Evolutionary conservation across 108 stramenopile species (phyloP).

Genomic region (Poteriospumella lacustris): DNA sequence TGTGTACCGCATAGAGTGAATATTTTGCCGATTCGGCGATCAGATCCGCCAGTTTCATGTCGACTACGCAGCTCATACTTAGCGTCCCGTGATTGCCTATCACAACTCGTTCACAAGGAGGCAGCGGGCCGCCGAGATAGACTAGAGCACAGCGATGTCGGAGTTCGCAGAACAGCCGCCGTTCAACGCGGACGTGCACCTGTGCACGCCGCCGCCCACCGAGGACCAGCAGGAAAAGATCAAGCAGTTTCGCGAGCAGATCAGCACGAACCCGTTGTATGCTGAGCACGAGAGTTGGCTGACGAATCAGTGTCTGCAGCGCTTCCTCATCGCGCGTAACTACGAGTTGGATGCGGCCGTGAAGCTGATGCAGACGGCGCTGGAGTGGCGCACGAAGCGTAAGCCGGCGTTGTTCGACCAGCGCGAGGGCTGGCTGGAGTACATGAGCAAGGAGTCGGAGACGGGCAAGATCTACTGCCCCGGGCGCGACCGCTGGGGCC

Average conservation of each 20-base stretch:
- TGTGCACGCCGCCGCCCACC: neutral
- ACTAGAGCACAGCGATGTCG: too few relatives aligned
- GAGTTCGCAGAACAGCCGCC: too few relatives aligned
- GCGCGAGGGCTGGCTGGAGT: neutral
- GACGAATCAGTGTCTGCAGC: neutral
- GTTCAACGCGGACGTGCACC: neutral
- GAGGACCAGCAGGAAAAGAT: neutral
- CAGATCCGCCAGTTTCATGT: too few relatives aligned
- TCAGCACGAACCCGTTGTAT: neutral
- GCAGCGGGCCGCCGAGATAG: too few relatives aligned
- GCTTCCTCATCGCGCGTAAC: slow-evolving; percentile 20
- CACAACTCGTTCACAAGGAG: too few relatives aligned
- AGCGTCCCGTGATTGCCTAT: too few relatives aligned
- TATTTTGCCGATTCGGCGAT: too few relatives aligned
- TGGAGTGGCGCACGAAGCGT: slow-evolving; percentile 10
- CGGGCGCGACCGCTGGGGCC: slow-evolving; percentile 10
- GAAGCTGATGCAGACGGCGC: neutral
- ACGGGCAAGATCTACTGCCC: slow-evolving; percentile 31
- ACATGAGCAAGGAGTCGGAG: neutral
- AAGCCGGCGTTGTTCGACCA: neutral
- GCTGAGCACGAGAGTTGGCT: neutral
- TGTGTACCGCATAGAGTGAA: too few relatives aligned
- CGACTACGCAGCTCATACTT: too few relatives aligned
- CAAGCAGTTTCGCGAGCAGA: neutral
- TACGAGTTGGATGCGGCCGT: neutral